Evolutionary conservation across 192 early-diverging fungal genomes (phyloP).

Genomic region (Funneliformis geosporum): DNA sequence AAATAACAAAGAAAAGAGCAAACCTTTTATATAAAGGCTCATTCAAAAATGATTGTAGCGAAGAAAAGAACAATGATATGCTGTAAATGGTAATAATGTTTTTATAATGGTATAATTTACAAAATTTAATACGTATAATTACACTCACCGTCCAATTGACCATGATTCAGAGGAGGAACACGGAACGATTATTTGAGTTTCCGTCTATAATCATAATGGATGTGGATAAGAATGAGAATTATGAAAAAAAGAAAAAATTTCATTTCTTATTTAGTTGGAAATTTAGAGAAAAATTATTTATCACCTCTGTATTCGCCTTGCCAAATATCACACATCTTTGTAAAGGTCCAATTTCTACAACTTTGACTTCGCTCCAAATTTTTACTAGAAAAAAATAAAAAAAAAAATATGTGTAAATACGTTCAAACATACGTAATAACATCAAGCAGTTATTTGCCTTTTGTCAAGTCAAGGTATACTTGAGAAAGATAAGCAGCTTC

Average conservation of each 20-base stretch:
- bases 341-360: constrained; percentile 9
- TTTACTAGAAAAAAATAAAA: neutral
- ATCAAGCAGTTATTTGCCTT: neutral
- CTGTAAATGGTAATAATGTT: neutral
- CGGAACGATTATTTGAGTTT: neutral
- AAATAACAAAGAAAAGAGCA: neutral
- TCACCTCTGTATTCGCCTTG: neutral
- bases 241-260: neutral
- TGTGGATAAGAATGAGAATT: neutral
- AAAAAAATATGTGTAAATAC: neutral
- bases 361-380: neutral
- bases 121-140: neutral
- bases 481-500: neutral
- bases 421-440: neutral
- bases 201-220: neutral
- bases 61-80: constrained; percentile 7
- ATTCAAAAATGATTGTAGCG: neutral
- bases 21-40: neutral
- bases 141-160: neutral
- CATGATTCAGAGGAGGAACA: constrained; percentile 12
- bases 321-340: constrained; percentile 7
- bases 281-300: neutral
- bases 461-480: constrained; percentile 11
- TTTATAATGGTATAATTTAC: neutral
- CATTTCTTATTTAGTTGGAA: neutral